These are phyloP conservation scores for Polyporus tsugae DNA, from an alignment of 1,284 basidiomycete species.

Conservation along the genomic window DNA sequence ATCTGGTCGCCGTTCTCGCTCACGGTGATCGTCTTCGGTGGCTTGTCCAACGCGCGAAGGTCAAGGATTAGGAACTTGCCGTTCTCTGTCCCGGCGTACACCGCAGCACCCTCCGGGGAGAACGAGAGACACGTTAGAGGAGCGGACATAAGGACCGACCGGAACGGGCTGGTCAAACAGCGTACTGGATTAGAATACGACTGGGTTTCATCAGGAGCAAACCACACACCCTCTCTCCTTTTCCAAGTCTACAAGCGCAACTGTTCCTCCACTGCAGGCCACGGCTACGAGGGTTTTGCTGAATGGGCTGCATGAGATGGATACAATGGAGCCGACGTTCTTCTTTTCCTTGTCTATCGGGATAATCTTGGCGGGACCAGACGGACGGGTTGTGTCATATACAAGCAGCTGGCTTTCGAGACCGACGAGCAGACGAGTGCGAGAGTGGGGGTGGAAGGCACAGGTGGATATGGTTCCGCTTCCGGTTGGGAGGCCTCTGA, in stretches of 20 bases:
- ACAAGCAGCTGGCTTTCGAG: slow-evolving; percentile 61
- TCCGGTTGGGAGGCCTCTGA: slow-evolving; percentile 57
- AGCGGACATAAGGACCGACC: slow-evolving; percentile 58
- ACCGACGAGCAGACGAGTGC: slow-evolving; percentile 64
- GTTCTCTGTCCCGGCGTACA: slow-evolving; percentile 69
- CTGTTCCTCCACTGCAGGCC: slow-evolving; percentile 58
- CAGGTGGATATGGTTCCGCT: slow-evolving; percentile 52
- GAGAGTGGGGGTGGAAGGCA: slow-evolving; percentile 66
- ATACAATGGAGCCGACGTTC: slow-evolving; percentile 53
- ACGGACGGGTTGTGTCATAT: slow-evolving; percentile 68
- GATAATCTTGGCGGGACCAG: slow-evolving; percentile 60
- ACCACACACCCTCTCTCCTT: slow-evolving; percentile 71
- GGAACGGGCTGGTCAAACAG: slow-evolving; percentile 55
- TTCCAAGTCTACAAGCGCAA: slow-evolving; percentile 71
- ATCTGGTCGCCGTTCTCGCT: slow-evolving; percentile 57
- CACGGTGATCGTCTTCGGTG: slow-evolving; percentile 59
- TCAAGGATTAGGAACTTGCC: slow-evolving; percentile 70
- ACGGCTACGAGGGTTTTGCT: slow-evolving; percentile 73
- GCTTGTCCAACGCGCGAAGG: slow-evolving; percentile 68
- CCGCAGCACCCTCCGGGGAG: slow-evolving; percentile 69
- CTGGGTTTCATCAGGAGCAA: background rate
- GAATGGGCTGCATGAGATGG: slow-evolving; percentile 71
- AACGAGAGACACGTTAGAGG: slow-evolving; percentile 66
- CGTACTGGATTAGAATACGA: background rate
- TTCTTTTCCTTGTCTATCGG: slow-evolving; percentile 56